Evolutionary conservation across 768 basidiomycete species (phyloP).

Genomic region (Rhodotorula kratochvilovae): DNA sequence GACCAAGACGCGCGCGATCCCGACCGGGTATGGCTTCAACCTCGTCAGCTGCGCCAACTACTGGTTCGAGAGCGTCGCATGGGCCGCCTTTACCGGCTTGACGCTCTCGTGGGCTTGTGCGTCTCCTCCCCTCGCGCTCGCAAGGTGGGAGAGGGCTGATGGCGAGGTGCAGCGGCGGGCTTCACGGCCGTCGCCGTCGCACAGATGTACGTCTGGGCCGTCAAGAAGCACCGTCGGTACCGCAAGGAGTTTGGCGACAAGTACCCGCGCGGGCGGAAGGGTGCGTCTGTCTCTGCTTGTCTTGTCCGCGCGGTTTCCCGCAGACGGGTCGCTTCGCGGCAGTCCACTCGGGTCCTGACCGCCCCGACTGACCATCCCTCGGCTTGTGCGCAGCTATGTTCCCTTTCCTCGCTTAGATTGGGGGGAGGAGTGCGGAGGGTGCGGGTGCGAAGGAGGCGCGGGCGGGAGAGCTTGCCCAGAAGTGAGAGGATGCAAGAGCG

Average conservation of each 20-base stretch:
- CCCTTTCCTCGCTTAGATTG: constrained; percentile 27
- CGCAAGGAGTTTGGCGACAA: constrained; percentile 88
- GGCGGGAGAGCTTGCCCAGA: background rate
- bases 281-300: constrained; percentile 55
- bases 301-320: constrained; percentile 54
- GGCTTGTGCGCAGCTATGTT: constrained; percentile 33
- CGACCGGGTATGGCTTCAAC: constrained; percentile 82
- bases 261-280: constrained; percentile 67
- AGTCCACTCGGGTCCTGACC: too few species aligned
- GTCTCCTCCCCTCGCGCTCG: constrained; percentile 44
- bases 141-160: too few species aligned
- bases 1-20: constrained; percentile 69
- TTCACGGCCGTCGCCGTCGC: constrained; percentile 62
- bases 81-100: constrained; percentile 68
- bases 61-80: constrained; percentile 77
- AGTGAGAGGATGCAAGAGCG: too few species aligned
- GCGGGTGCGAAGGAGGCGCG: too few species aligned
- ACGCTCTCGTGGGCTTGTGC: constrained; percentile 70
- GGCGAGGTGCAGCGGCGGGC: constrained; percentile 46
- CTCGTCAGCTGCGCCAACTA: constrained; percentile 89
- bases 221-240: constrained; percentile 83
- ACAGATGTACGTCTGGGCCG: constrained; percentile 81
- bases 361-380: too few species aligned
- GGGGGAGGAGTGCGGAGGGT: too few species aligned
- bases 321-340: too few species aligned